phyloP scores from a whole-genome alignment of 164 flowering plant genomes.

The Chimonanthus salicifolius region DNA sequence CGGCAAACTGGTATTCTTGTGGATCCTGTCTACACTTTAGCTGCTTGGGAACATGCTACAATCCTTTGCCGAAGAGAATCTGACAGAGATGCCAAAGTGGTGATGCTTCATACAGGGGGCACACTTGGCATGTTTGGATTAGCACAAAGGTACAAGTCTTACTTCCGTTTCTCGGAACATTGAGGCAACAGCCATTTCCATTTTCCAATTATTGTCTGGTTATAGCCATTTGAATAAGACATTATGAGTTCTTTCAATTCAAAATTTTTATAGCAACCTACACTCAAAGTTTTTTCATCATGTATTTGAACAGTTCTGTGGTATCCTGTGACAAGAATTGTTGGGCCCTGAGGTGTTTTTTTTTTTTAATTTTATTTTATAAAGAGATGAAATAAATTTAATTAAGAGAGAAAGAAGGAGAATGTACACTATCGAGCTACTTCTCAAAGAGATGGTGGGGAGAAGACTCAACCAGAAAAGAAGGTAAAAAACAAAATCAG shows the following conservation, averaged over 20 bases:
- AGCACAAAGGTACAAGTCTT: slow-evolving; percentile 84
- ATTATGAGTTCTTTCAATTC: not conserved
- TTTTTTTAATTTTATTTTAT: no score
- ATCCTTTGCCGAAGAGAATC: slow-evolving; percentile 31
- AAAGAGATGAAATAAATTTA: no score
- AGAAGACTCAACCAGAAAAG: no score
- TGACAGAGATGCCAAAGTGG: slow-evolving; percentile 35
- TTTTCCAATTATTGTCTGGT: not conserved
- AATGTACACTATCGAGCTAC: no score
- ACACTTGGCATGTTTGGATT: slow-evolving; percentile 92
- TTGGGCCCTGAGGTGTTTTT: no score
- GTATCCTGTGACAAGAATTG: no score
- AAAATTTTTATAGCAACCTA: not conserved
- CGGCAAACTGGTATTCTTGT: slow-evolving; percentile 73
- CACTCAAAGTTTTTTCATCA: no score
- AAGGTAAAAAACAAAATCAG: no score
- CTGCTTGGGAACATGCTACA: slow-evolving; percentile 79
- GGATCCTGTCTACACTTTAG: slow-evolving; percentile 86
- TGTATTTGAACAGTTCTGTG: no score
- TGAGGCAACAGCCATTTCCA: not conserved
- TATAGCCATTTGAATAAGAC: not conserved
- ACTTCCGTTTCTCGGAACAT: slow-evolving; percentile 23
- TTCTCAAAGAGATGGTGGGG: no score
- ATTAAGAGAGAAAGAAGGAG: no score
- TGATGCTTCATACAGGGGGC: slow-evolving; percentile 96